phyloP scores from a whole-genome alignment of 169 alveolate genomes.

The Miamiensis avidus region DNA sequence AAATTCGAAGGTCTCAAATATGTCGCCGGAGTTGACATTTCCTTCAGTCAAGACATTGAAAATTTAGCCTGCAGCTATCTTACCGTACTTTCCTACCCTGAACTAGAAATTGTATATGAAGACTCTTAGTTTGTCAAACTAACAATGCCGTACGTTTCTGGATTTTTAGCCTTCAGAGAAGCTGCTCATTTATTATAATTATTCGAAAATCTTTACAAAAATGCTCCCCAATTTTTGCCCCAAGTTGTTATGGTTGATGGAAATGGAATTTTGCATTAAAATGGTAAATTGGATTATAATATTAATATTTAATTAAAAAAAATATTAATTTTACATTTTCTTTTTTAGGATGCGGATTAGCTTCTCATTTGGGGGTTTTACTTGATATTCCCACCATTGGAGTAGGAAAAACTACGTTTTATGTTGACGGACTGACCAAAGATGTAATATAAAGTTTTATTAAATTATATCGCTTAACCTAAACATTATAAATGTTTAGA shows the following conservation, averaged over 20 bases:
- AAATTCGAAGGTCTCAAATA: constrained; percentile 4
- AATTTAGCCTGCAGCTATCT: constrained; percentile 74
- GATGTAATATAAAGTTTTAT: too few species aligned
- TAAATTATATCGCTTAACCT: too few species aligned
- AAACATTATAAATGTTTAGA: too few species aligned
- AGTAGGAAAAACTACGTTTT: constrained; percentile 79
- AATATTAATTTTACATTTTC: background rate
- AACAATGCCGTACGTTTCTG: constrained; percentile 84
- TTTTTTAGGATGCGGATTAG: constrained; percentile 71
- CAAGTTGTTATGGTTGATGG: constrained; percentile 86
- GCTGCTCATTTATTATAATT: constrained; percentile 68
- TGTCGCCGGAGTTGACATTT: constrained; percentile 83
- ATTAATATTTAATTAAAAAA: too few species aligned
- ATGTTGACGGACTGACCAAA: constrained; percentile 80
- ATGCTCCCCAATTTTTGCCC: constrained; percentile 66
- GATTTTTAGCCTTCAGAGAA: constrained; percentile 90
- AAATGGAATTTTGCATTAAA: constrained; percentile 82
- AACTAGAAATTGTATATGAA: constrained; percentile 69
- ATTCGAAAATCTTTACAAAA: constrained; percentile 55
- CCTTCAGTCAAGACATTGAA: constrained; percentile 65
- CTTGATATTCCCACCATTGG: constrained; percentile 81
- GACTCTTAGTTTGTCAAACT: constrained; percentile 66
- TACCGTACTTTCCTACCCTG: constrained; percentile 58
- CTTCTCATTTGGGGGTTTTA: constrained; percentile 86
- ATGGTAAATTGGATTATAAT: constrained; percentile 39